phyloP scores from a whole-genome alignment of 352 stramenopile species.

The Phytophthora crassamura region DNA sequence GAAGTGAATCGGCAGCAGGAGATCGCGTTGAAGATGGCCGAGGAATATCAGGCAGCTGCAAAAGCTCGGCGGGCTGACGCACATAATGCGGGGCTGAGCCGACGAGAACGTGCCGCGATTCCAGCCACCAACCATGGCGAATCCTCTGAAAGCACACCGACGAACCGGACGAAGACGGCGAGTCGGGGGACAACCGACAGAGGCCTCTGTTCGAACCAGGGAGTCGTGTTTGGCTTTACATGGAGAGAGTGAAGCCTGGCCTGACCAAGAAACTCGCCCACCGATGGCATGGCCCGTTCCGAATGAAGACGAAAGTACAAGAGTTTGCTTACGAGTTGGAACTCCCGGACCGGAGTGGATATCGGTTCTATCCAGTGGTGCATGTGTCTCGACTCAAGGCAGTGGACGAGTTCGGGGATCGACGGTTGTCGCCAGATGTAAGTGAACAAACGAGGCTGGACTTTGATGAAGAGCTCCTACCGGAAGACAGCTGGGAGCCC shows the following conservation, averaged over 20 bases:
- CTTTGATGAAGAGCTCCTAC: no score
- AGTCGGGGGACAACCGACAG: neutral
- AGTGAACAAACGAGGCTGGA: no score
- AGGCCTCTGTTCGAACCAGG: conserved; percentile 7
- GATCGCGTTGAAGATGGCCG: neutral
- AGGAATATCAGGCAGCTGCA: conserved; percentile 8
- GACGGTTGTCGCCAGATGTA: no score
- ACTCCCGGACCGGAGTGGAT: neutral
- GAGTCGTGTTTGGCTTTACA: neutral
- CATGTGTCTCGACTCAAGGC: conserved; percentile 7
- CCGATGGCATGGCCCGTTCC: neutral
- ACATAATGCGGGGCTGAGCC: neutral
- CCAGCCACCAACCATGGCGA: no score
- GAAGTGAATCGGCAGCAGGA: conserved; percentile 3
- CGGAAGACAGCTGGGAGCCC: no score
- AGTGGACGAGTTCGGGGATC: neutral
- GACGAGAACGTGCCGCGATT: neutral
- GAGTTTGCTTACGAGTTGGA: conserved; percentile 14
- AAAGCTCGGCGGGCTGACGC: neutral
- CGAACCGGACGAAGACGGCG: no score
- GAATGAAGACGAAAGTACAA: neutral
- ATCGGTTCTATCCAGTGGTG: conserved; percentile 11
- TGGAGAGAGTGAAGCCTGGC: conserved; percentile 2
- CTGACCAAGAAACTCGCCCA: neutral
- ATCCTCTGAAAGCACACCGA: no score